Conservation (phyloP, 768 basidiomycete species). For the Auriscalpium orientale region DNA sequence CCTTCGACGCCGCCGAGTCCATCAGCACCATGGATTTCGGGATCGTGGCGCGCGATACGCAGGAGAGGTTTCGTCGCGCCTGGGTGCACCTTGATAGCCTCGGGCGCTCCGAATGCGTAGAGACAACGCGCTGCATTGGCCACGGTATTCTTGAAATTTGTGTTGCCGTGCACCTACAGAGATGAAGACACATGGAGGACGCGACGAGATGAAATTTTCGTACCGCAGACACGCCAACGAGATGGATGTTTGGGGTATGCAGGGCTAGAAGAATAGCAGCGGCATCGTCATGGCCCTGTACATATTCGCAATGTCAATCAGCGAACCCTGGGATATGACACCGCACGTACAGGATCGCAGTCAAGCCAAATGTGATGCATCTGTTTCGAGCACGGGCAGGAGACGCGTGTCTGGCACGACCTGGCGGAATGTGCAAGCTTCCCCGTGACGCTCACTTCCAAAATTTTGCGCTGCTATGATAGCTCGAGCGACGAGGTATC, state of each 20-base stretch:
- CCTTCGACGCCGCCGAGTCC: slow-evolving; percentile 84
- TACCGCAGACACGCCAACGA: slow-evolving; percentile 83
- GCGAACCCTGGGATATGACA: background rate
- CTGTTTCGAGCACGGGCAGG: background rate
- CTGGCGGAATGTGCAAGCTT: too few relatives aligned
- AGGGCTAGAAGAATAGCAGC: slow-evolving; percentile 74
- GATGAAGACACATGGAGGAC: background rate
- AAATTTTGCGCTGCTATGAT: too few relatives aligned
- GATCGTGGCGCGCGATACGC: slow-evolving; percentile 51
- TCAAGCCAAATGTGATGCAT: slow-evolving; percentile 27
- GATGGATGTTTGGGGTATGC: slow-evolving; percentile 52
- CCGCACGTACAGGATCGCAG: slow-evolving; percentile 26
- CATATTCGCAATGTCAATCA: background rate
- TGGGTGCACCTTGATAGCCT: slow-evolving; percentile 51
- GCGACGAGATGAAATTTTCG: slow-evolving; percentile 10
- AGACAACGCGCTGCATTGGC: slow-evolving; percentile 75
- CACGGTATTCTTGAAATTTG: slow-evolving; percentile 50
- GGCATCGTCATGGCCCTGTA: slow-evolving; percentile 85
- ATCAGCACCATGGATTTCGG: slow-evolving; percentile 76
- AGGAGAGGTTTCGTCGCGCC: slow-evolving; percentile 69
- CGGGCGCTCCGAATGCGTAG: slow-evolving; percentile 61
- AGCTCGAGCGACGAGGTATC: too few relatives aligned
- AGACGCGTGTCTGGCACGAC: too few relatives aligned
- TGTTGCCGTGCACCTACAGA: slow-evolving; percentile 74
- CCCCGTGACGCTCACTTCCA: too few relatives aligned